Evolutionary conservation across 129 eudicot genomes (phyloP).

Genomic region (Flaveria brownii): DNA sequence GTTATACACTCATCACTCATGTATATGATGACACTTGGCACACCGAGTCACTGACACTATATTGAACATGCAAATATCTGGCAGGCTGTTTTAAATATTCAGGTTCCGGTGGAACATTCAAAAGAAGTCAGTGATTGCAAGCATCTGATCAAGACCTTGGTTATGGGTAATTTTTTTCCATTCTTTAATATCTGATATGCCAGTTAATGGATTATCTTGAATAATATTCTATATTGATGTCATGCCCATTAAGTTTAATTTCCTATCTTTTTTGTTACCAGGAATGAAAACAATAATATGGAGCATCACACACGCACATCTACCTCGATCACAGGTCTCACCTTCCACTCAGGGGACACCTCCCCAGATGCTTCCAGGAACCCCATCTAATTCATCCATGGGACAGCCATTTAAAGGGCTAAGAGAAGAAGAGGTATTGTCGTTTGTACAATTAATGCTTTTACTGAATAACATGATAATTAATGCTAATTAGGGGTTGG

Average conservation of each 20-base stretch:
- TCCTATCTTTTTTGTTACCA: slow-evolving; percentile 28
- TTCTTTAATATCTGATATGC: slow-evolving; percentile 20
- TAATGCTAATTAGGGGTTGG: slow-evolving; percentile 18
- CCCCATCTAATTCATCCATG: slow-evolving; percentile 57
- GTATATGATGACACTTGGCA: slow-evolving; percentile 5
- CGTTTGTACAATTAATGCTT: slow-evolving; percentile 3
- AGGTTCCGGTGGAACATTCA: slow-evolving; percentile 83
- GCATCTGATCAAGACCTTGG: slow-evolving; percentile 90
- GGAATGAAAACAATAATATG: slow-evolving; percentile 99
- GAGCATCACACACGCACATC: slow-evolving; percentile 97
- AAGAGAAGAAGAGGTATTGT: slow-evolving; percentile 96
- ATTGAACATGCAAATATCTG: slow-evolving; percentile 26
- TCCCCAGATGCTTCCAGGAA: slow-evolving; percentile 69
- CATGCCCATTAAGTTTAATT: neutral
- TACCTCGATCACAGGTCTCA: slow-evolving; percentile 95
- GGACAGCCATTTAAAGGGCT: slow-evolving; percentile 84
- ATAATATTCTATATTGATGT: neutral
- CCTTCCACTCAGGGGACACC: slow-evolving; percentile 83
- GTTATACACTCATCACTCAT: neutral
- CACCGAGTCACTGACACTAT: neutral
- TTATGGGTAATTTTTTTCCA: slow-evolving; percentile 67
- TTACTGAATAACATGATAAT: slow-evolving; percentile 8
- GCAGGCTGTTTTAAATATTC: slow-evolving; percentile 93
- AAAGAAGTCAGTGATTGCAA: slow-evolving; percentile 95
- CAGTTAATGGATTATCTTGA: neutral